Evolutionary conservation across 164 flowering plant species (phyloP), one percentile per base, ranked within the genome.

Genomic region (Tetrastigma voinierianum): DNA sequence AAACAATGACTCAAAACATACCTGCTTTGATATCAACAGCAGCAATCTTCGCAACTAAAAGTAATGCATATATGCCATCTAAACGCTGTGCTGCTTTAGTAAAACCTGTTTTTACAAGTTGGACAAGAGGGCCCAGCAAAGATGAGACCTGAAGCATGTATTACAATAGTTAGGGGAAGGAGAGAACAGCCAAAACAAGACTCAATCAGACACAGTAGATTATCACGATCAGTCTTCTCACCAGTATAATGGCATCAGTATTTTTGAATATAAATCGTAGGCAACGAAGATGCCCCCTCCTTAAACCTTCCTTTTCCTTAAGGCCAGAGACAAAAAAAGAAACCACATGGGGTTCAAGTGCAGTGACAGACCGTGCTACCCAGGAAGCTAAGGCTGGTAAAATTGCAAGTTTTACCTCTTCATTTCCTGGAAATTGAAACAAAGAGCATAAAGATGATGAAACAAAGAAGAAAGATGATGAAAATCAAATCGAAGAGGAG

Each of bases 211-310:
- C 57, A 15, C 2, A 45, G 12, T 18, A 45, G 20, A 40, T 48
- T 46, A 46, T 63, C 48, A 17, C 8, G 44, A 69, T 13, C 12
- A 9, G 53, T 15, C 57, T 61, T 47, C 70, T 61, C 46, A 90
- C 98, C 89, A 53, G 76, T 51, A 73, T 57, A 73, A 82, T 67
- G 16, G 83, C 81, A 76, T 93, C 98, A 68, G 77, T 21, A 64
- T 88, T 90, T 77, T 74, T 86, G 70, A 82, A 81, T 40, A 91
- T 86, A 16, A 71, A 73, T 51, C 81, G 81, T 25, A 96, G 60
- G 62, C 85, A 86, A 48, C 96, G 96, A 71, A 96, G 97, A 74
- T 93, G 91, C n/a, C 85, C 98, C 74, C 97, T 81, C 77, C 99
- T 83, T 67, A 96, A 74, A 63, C 76, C 56, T 72, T 96, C 99